Evolutionary conservation across 371 early-diverging fungal species (phyloP).

Genomic region (Nosema muscidifuracis): DNA sequence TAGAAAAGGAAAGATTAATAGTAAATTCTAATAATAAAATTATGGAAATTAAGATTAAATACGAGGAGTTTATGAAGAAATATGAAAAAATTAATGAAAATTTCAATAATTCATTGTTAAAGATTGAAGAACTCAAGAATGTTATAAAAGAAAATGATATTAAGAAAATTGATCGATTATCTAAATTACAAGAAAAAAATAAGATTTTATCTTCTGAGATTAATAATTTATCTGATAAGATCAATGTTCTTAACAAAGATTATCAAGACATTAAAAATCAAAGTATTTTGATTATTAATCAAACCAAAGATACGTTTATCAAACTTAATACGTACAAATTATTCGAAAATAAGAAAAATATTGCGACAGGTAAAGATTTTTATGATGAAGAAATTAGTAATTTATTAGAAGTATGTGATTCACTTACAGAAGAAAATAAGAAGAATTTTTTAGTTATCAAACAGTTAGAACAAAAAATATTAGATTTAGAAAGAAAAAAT

Average conservation of each 20-base stretch:
- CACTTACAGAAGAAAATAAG: constrained; percentile 18
- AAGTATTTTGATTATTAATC: not conserved
- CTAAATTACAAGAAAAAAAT: not conserved
- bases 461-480: not conserved
- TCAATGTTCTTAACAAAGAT: not conserved
- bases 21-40: not conserved
- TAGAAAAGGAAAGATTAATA: not conserved
- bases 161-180: not conserved
- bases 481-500: not conserved
- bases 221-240: not conserved
- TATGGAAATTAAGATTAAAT: constrained; percentile 11
- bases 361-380: not conserved
- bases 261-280: not conserved
- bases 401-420: constrained; percentile 10
- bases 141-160: constrained; percentile 5
- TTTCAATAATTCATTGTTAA: constrained; percentile 2
- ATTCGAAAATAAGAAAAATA: not conserved
- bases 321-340: constrained; percentile 5
- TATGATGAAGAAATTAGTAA: constrained; percentile 12
- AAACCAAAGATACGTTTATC: not conserved
- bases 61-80: constrained; percentile 24
- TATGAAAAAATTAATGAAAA: constrained; percentile 21
- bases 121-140: constrained; percentile 8
- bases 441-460: too few relatives aligned
- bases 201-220: not conserved